A percentile compares a stretch with the other conserved stretches of the same genome.
Conservation (phyloP, 495 filamentous ascomycete species). For the Aspergillus conjunctus region DNA sequence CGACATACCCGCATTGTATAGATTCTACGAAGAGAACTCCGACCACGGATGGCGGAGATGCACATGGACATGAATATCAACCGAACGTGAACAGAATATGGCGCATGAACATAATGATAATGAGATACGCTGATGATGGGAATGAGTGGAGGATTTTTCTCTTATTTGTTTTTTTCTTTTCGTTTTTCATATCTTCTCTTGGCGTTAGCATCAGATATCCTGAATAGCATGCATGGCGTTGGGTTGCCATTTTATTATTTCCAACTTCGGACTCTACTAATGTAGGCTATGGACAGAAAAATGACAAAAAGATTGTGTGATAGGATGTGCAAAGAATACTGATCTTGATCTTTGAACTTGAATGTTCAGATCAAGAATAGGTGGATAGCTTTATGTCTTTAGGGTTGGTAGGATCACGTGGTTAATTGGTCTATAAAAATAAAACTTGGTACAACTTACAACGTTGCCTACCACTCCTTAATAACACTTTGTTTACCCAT, state of each 20-base stretch:
- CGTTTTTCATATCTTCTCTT: background rate
- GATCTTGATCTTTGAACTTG: no score
- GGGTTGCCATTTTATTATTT: background rate
- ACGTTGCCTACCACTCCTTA: no score
- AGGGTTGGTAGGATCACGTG: no score
- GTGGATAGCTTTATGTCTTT: no score
- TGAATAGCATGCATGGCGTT: conserved; percentile 7
- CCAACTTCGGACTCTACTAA: no score
- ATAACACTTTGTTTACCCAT: no score
- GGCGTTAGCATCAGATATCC: conserved; percentile 3
- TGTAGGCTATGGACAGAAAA: no score
- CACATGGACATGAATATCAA: background rate
- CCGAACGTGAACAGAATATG: background rate
- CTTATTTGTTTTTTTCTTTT: conserved; percentile 4
- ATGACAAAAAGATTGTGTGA: no score
- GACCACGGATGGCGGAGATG: background rate
- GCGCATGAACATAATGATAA: conserved; percentile 20
- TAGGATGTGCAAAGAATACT: no score
- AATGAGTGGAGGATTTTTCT: conserved; percentile 4
- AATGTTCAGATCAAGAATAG: no score
- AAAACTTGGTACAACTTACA: no score
- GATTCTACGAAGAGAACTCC: conserved; percentile 2
- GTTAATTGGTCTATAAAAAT: no score
- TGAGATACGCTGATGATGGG: conserved; percentile 21
- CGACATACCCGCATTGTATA: conserved; percentile 3